Evolutionary conservation across 495 filamentous ascomycete genomes (phyloP).

Genomic region (Talaromyces proteolyticus): DNA sequence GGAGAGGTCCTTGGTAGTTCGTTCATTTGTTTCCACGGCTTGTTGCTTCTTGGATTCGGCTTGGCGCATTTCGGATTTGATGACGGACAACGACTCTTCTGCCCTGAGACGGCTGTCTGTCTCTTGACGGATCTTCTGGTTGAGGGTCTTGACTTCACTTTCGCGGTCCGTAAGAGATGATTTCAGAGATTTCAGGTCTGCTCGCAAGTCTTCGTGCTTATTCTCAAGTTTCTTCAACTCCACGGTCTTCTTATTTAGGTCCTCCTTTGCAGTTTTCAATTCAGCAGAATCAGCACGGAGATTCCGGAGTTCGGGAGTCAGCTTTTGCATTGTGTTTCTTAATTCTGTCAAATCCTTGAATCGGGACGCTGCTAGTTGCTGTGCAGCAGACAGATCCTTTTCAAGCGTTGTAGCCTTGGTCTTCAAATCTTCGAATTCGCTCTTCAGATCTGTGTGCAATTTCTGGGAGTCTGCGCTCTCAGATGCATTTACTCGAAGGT

Average conservation of each 20-base stretch:
- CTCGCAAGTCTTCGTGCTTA: conserved; percentile 72
- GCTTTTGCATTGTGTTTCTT: conserved; percentile 69
- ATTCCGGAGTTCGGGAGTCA: conserved; percentile 75
- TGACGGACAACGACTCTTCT: conserved; percentile 67
- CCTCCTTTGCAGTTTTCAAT: conserved; percentile 64
- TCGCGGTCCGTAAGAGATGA: conserved; percentile 67
- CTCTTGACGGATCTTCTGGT: conserved; percentile 70
- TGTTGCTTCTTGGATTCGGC: conserved; percentile 74
- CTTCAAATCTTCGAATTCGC: conserved; percentile 72
- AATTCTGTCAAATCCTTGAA: conserved; percentile 86
- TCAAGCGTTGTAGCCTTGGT: conserved; percentile 62
- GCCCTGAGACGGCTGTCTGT: conserved; percentile 62
- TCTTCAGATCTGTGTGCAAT: conserved; percentile 51
- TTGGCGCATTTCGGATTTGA: conserved; percentile 68
- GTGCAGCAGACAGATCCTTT: conserved; percentile 77
- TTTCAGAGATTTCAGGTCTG: conserved; percentile 63
- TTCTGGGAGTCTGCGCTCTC: conserved; percentile 46
- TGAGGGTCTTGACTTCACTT: conserved; percentile 66
- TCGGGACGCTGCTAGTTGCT: conserved; percentile 76
- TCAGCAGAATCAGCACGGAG: conserved; percentile 70
- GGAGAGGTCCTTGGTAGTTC: conserved; percentile 57
- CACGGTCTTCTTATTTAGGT: conserved; percentile 57
- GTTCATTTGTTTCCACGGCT: conserved; percentile 64
- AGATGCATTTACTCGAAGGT: conserved; percentile 47
- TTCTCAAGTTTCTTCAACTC: conserved; percentile 72